A percentile compares a stretch with the other conserved stretches of the same genome.
phyloP scores from a whole-genome alignment of 202 grass and related monocot species.

The Elaeis oleifera region DNA sequence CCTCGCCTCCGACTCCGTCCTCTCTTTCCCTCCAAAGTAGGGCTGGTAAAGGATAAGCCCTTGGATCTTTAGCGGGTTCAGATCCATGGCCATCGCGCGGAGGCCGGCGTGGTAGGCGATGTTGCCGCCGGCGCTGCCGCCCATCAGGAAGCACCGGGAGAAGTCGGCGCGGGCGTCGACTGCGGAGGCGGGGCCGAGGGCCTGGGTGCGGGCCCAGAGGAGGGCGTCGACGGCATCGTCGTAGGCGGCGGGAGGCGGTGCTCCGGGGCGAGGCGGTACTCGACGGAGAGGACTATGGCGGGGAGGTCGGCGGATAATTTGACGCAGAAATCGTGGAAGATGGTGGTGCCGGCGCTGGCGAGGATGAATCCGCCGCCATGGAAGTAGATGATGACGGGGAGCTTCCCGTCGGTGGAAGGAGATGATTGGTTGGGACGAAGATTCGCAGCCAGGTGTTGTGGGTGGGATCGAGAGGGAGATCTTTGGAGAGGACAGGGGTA shows the following conservation, averaged over 20 bases:
- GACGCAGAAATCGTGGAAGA: neutral
- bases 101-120: conserved; percentile 61
- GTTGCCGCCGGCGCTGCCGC: conserved; percentile 5
- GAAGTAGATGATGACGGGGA: conserved; percentile 8
- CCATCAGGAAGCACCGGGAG: conserved; percentile 19
- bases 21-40: conserved; percentile 11
- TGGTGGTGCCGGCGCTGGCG: neutral
- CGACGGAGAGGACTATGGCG: conserved; percentile 10
- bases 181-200: neutral
- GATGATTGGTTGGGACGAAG: neutral
- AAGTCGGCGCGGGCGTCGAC: neutral
- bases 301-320: conserved; percentile 3
- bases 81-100: conserved; percentile 26
- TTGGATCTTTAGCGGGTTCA: neutral
- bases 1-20: conserved; percentile 12
- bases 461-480: conserved; percentile 3
- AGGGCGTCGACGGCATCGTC: conserved; percentile 15
- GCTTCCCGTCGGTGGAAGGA: neutral
- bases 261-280: conserved; percentile 17
- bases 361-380: conserved; percentile 18
- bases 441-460: neutral
- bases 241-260: conserved; percentile 16
- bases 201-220: conserved; percentile 1
- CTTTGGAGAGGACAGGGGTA: conserved; percentile 4
- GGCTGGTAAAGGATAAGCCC: conserved; percentile 10